phyloP scores from a whole-genome alignment of 768 basidiomycete species.

The Russula sp. region DNA sequence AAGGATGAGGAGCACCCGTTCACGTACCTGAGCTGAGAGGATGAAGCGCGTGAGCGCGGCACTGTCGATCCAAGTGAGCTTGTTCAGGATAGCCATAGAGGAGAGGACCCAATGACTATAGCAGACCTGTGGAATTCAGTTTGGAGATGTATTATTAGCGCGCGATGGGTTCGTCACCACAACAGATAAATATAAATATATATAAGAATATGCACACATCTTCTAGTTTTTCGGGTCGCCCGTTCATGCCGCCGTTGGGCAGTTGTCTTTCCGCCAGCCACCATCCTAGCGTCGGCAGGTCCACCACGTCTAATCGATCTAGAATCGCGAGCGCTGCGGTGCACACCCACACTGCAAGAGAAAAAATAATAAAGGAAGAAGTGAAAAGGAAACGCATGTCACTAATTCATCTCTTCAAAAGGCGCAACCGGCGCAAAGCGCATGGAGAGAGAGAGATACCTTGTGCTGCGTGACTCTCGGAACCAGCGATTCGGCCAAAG shows the following conservation, averaged over 20 bases:
- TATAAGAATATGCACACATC: slow-evolving; percentile 63
- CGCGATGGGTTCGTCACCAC: background rate
- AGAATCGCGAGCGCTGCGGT: slow-evolving; percentile 84
- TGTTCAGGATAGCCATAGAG: slow-evolving; percentile 77
- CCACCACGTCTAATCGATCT: slow-evolving; percentile 75
- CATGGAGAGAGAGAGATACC: slow-evolving; percentile 44
- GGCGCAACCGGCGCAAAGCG: background rate
- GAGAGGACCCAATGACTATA: slow-evolving; percentile 98
- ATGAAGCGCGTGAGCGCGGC: slow-evolving; percentile 79
- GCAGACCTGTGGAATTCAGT: slow-evolving; percentile 60
- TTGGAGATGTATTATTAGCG: background rate
- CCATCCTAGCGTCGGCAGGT: slow-evolving; percentile 78
- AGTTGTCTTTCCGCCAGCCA: slow-evolving; percentile 95
- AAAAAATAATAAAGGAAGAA: no score
- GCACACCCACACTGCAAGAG: slow-evolving; percentile 76
- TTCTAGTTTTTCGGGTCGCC: slow-evolving; percentile 93
- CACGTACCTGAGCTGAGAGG: slow-evolving; percentile 73
- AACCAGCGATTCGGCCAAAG: slow-evolving; percentile 79
- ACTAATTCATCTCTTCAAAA: background rate
- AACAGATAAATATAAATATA: background rate
- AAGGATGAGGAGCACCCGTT: background rate
- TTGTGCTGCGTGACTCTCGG: slow-evolving; percentile 91
- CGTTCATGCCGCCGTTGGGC: slow-evolving; percentile 91
- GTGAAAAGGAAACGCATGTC: background rate
- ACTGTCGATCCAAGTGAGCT: slow-evolving; percentile 83